Evolutionary conservation across 2,329 filamentous ascomycete genomes (phyloP).

Genomic region (Nemania sp.): DNA sequence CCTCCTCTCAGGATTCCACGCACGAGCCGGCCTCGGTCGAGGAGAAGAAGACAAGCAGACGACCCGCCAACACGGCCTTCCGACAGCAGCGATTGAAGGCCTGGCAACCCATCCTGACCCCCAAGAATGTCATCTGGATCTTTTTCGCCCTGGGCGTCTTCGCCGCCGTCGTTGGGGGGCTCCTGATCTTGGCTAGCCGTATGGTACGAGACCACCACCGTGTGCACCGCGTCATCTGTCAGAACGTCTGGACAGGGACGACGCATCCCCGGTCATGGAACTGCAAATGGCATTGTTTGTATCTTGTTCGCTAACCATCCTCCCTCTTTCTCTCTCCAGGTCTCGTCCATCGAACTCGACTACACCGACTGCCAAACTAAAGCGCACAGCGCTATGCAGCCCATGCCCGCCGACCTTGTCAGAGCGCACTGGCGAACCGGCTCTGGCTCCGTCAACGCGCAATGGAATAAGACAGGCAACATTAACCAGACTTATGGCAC

Average conservation of each 20-base stretch:
- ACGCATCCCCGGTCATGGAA: too few species aligned
- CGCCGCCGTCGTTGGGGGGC: slow-evolving; percentile 88
- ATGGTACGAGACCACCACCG: slow-evolving; percentile 57
- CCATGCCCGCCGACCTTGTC: slow-evolving; percentile 63
- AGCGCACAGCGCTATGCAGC: slow-evolving; percentile 49
- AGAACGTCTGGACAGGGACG: not conserved
- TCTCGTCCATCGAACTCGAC: slow-evolving; percentile 88
- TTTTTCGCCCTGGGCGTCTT: slow-evolving; percentile 80
- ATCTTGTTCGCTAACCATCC: slow-evolving; percentile 18
- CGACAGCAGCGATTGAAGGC: slow-evolving; percentile 96
- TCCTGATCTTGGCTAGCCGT: slow-evolving; percentile 83
- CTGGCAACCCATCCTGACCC: slow-evolving; percentile 98
- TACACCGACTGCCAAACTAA: slow-evolving; percentile 76
- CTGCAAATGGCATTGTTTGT: too few species aligned
- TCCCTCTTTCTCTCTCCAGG: slow-evolving; percentile 52
- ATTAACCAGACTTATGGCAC: slow-evolving; percentile 43
- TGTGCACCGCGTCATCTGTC: not conserved
- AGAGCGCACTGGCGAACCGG: slow-evolving; percentile 70
- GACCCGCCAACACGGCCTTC: slow-evolving; percentile 95
- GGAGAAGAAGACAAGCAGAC: slow-evolving; percentile 88
- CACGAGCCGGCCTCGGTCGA: slow-evolving; percentile 34
- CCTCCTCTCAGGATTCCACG: slow-evolving; percentile 20
- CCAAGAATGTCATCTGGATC: slow-evolving; percentile 71
- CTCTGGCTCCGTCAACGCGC: slow-evolving; percentile 42
- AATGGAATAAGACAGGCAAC: slow-evolving; percentile 44